These are phyloP conservation scores for Mallotus nudiflorus DNA, from an alignment of 345 rosid species.

Conservation along the genomic window DNA sequence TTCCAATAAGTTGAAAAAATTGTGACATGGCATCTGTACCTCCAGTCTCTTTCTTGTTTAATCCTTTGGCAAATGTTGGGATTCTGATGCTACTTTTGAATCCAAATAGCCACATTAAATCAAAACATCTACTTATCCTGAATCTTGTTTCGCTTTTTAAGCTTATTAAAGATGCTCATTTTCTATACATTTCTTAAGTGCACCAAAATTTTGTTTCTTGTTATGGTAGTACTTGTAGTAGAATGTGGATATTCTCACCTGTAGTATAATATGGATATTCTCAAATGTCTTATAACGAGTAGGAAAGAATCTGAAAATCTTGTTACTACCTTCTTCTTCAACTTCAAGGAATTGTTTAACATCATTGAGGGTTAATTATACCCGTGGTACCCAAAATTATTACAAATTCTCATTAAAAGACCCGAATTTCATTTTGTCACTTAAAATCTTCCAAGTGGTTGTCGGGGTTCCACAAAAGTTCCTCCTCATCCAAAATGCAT, in stretches of 20 bases:
- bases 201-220: background rate
- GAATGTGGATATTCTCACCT: background rate
- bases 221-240: background rate
- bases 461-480: too few relatives aligned
- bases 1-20: background rate
- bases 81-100: background rate
- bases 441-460: too few relatives aligned
- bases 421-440: too few relatives aligned
- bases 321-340: background rate
- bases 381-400: too few relatives aligned
- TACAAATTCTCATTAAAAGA: too few relatives aligned
- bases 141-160: background rate
- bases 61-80: background rate
- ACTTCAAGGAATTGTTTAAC: too few relatives aligned
- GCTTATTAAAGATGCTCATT: background rate
- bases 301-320: background rate
- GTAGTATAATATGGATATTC: background rate
- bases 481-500: too few relatives aligned
- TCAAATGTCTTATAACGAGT: background rate
- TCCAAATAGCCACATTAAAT: background rate
- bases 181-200: background rate
- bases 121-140: background rate
- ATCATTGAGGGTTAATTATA: too few relatives aligned
- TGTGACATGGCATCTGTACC: background rate
- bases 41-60: background rate